A percentile compares a stretch with the other conserved stretches of the same genome.
These are phyloP conservation scores for Rhodotorula sp. DNA, from an alignment of 1,284 basidiomycete genomes.

Conservation along the genomic window DNA sequence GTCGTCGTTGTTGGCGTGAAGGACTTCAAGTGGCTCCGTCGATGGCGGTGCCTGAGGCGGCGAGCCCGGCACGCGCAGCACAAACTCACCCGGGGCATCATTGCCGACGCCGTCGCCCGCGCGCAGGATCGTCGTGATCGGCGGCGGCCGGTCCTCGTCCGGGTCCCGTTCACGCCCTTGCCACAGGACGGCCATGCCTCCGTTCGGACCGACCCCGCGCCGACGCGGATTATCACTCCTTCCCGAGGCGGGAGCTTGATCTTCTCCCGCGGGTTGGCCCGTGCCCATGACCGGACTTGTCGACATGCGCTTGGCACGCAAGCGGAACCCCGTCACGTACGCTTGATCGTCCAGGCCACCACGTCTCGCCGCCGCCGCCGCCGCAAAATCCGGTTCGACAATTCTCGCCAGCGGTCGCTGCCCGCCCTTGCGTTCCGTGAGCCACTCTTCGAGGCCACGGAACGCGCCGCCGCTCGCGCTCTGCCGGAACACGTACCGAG, in stretches of 20 bases:
- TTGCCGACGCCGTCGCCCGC: slow-evolving; percentile 21
- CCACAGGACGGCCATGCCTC: slow-evolving; percentile 35
- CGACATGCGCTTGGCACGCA: slow-evolving; percentile 18
- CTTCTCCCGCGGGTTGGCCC: background rate
- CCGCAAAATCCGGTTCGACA: background rate
- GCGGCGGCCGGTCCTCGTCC: slow-evolving; percentile 1
- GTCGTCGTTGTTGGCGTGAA: background rate
- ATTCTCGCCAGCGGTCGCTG: slow-evolving; percentile 2
- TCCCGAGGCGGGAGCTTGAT: background rate
- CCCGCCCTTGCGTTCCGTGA: background rate
- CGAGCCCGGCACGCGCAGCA: slow-evolving; percentile 14
- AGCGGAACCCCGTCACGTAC: slow-evolving; percentile 23
- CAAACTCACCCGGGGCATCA: slow-evolving; percentile 15
- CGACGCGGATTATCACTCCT: background rate
- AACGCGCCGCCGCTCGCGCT: slow-evolving; percentile 18
- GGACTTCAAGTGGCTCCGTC: background rate
- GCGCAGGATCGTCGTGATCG: slow-evolving; percentile 30
- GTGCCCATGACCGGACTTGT: background rate
- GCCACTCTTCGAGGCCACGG: slow-evolving; percentile 25
- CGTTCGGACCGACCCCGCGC: slow-evolving; percentile 29
- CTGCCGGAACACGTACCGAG: background rate
- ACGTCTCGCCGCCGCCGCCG: background rate
- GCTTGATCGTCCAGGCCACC: slow-evolving; percentile 5
- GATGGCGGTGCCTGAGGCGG: background rate
- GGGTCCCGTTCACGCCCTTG: slow-evolving; percentile 29